Evolutionary conservation across 2,329 filamentous ascomycete species (phyloP).

Genomic region (Beauveria brongniartii): DNA sequence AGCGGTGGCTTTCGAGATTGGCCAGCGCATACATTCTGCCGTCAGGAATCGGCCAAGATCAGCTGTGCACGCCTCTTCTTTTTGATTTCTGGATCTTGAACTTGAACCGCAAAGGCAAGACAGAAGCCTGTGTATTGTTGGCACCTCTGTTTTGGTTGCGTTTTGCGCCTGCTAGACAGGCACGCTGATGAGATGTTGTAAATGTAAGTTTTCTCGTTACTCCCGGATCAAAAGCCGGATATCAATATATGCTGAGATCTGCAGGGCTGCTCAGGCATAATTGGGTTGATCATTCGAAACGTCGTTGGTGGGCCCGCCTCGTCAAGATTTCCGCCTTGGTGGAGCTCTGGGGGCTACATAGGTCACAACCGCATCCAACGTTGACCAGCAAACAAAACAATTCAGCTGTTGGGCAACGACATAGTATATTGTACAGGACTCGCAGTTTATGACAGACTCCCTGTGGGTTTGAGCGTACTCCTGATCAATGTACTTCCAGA

Average conservation of each 20-base stretch:
- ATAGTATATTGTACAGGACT: no score
- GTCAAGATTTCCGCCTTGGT: not conserved
- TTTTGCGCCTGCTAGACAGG: not conserved
- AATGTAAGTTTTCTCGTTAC: not conserved
- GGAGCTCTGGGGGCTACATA: not conserved
- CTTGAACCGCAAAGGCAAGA: no score
- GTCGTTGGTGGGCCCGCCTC: not conserved
- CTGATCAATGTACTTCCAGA: no score
- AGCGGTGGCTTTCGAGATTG: conserved; percentile 23
- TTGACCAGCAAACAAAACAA: not conserved
- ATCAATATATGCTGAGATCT: not conserved
- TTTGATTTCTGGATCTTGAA: not conserved
- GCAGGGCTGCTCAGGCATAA: not conserved
- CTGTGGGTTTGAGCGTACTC: no score
- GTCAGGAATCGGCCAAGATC: not conserved
- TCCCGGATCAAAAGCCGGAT: not conserved
- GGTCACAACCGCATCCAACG: not conserved
- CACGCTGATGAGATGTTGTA: no score
- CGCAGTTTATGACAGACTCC: no score
- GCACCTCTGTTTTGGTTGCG: no score
- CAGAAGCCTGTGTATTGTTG: no score
- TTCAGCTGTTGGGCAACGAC: no score
- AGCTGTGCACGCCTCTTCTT: not conserved
- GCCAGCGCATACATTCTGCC: conserved; percentile 27
- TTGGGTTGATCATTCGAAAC: not conserved